Conservation (phyloP, 805 yeast species). For the Yarrowia hollandica region DNA sequence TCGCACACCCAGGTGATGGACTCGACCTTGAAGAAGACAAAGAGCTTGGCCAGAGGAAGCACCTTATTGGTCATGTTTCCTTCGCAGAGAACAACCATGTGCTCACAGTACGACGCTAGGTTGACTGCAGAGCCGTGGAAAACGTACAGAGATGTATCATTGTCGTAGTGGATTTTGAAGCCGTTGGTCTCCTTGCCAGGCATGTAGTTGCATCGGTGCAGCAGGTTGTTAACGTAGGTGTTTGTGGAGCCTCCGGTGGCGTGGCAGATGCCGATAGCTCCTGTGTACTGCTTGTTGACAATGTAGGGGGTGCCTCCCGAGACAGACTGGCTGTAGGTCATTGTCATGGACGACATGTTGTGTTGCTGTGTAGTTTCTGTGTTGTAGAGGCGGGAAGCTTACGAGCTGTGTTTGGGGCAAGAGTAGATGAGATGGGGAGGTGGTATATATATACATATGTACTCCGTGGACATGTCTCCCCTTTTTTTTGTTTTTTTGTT, state of each 20-base stretch:
- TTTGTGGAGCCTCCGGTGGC: slow-evolving; percentile 19
- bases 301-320: slow-evolving; percentile 26
- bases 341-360: slow-evolving; percentile 18
- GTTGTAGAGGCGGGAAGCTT: not conserved
- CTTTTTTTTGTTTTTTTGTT: not conserved
- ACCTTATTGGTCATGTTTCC: slow-evolving; percentile 12
- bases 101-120: slow-evolving; percentile 20
- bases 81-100: slow-evolving; percentile 21
- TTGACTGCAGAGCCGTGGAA: slow-evolving; percentile 23
- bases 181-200: slow-evolving; percentile 24
- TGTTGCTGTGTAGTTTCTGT: too few relatives aligned
- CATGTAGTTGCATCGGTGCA: slow-evolving; percentile 20
- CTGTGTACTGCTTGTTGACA: slow-evolving; percentile 16
- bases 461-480: not conserved
- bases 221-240: slow-evolving; percentile 18
- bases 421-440: not conserved
- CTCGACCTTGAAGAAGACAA: slow-evolving; percentile 23
- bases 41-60: slow-evolving; percentile 15
- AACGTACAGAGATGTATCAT: slow-evolving; percentile 16
- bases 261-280: slow-evolving; percentile 18
- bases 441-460: not conserved
- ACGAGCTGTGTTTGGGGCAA: not conserved
- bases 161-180: slow-evolving; percentile 18
- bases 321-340: slow-evolving; percentile 22
- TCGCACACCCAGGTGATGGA: slow-evolving; percentile 27